Evolutionary conservation across 2,329 filamentous ascomycete genomes (phyloP), one percentile per base, ranked within the genome.

Genomic region (Xylariales sp.): DNA sequence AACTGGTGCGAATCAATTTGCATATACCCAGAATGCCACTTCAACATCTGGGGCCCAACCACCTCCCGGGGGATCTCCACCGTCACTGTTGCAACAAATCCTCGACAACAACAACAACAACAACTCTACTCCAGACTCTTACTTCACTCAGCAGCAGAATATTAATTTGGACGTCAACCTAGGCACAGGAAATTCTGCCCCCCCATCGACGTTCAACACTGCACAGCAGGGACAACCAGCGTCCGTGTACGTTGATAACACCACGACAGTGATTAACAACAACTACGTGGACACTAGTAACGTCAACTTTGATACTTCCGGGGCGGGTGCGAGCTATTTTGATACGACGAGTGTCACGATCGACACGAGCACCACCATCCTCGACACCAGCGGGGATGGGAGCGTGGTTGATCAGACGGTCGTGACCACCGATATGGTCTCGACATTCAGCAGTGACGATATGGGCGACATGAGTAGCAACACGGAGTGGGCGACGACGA

Each of bases 381-480:
- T n/a, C n/a, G n/a, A n/a, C n/a, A n/a, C n/a, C n/a, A n/a, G n/a
- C n/a, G n/a, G n/a, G n/a, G n/a, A n/a, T n/a, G n/a, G n/a, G n/a
- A n/a, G n/a, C n/a, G n/a, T n/a, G n/a, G 23, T 25, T n/a, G 28
- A 30, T 15, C 8, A 30, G 14, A 11, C 28, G 20, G 24, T 10
- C 34, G 40, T 7, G 4, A 29, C 25, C 43, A 40, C 20, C 23
- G 38, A 6, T 31, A 45, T 34, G 18, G 5, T 24, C 24, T 21
- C 25, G 13, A 15, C 35, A 23, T 34, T 29, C 14, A 24, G 13
- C 13, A n/a, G n/a, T n/a, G 24, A 40, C 25, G 42, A 40, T 33
- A 40, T 15, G 7, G 37, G 33, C 16, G 20, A 46, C 11, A 37
- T 44, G 6, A 40, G 40, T 6, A 48, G 34, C n/a, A 48, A 44